Conservation (phyloP, 2,329 filamentous ascomycete genomes). For the Ustilaginoidea virens region DNA sequence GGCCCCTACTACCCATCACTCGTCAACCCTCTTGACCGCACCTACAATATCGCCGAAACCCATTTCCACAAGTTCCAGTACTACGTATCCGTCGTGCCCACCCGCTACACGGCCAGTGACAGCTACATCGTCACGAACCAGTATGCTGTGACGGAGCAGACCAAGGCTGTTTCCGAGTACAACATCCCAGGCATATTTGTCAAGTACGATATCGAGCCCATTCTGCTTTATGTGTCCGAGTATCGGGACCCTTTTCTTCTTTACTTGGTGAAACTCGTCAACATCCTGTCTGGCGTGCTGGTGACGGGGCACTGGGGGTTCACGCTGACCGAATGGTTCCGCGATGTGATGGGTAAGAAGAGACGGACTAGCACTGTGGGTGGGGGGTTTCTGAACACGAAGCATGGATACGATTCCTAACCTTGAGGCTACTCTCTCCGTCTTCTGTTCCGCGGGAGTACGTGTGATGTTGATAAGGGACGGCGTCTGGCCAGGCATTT, state of each 20-base stretch:
- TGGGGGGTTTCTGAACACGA: conserved; percentile 34
- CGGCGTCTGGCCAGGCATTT: too few relatives aligned
- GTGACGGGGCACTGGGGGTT: conserved; percentile 92
- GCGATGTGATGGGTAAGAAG: conserved; percentile 36
- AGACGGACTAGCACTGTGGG: conserved; percentile 25
- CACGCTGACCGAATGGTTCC: conserved; percentile 64
- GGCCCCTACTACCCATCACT: conserved; percentile 93
- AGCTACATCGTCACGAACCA: conserved; percentile 83
- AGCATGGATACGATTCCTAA: conserved; percentile 22
- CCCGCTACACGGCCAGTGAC: conserved; percentile 61
- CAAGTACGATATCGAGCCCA: conserved; percentile 98
- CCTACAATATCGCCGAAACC: conserved; percentile 55
- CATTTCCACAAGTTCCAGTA: conserved; percentile 98
- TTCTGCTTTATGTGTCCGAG: conserved; percentile 74
- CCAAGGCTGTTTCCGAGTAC: conserved; percentile 51
- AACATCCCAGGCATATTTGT: conserved; percentile 82
- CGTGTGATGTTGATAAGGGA: too few relatives aligned
- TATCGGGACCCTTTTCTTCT: conserved; percentile 58
- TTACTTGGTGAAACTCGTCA: conserved; percentile 71
- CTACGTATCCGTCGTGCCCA: conserved; percentile 89
- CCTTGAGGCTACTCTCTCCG: too few relatives aligned
- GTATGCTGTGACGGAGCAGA: conserved; percentile 91
- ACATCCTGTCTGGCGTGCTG: conserved; percentile 78
- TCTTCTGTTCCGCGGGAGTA: too few relatives aligned
- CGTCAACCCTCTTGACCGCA: conserved; percentile 85